Evolutionary conservation across 2,329 filamentous ascomycete species (phyloP).

Genomic region (Colletotrichum australisinense): DNA sequence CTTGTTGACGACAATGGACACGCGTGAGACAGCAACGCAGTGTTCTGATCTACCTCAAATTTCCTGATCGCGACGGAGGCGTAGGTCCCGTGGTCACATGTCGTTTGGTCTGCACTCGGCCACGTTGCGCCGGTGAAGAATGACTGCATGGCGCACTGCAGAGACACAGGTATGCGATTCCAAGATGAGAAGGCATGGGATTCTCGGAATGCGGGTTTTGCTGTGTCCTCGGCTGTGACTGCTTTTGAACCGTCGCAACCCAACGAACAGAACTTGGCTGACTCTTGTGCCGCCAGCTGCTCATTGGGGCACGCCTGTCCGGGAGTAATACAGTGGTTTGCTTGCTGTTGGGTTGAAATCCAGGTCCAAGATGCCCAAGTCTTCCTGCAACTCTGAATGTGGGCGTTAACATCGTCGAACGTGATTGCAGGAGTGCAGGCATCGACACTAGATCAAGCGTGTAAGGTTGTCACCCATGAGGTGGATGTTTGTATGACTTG

Average conservation of each 20-base stretch:
- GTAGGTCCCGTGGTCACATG: slow-evolving; percentile 2
- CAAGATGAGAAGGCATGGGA: neutral
- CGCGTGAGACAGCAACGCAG: neutral
- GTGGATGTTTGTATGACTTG: slow-evolving; percentile 10
- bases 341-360: neutral
- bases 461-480: neutral
- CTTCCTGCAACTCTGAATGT: neutral
- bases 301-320: neutral
- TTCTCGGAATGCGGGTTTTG: neutral
- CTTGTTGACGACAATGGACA: neutral
- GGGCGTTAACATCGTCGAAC: slow-evolving; percentile 4
- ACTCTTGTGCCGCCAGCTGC: neutral
- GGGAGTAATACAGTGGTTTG: neutral
- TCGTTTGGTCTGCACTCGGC: slow-evolving; percentile 9
- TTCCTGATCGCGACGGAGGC: neutral
- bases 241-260: slow-evolving; percentile 14
- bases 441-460: neutral
- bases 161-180: neutral
- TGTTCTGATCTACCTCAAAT: neutral
- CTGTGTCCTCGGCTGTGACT: slow-evolving; percentile 4
- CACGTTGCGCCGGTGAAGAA: slow-evolving; percentile 29
- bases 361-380: neutral
- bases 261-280: slow-evolving; percentile 10
- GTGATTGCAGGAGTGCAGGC: slow-evolving; percentile 6
- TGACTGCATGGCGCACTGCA: slow-evolving; percentile 19